A percentile compares a stretch with the other conserved stretches of the same genome.
These are phyloP conservation scores for Cordyceps farinosa DNA, from an alignment of 2,329 filamentous ascomycete genomes.

Conservation along the genomic window DNA sequence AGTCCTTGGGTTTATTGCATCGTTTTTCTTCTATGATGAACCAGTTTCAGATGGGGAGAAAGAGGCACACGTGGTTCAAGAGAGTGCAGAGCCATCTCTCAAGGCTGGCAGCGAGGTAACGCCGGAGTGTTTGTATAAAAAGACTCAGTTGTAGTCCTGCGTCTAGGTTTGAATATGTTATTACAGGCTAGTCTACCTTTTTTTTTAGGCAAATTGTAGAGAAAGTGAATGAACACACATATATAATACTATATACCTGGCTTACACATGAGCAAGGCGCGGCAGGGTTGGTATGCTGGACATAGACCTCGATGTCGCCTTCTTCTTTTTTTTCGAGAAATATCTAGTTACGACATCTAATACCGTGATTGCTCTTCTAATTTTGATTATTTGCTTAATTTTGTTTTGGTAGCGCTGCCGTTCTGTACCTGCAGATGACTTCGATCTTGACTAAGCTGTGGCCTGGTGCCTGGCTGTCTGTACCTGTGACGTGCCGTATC, in stretches of 20 bases:
- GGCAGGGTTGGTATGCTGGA: neutral
- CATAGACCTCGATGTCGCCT: neutral
- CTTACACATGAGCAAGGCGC: no score
- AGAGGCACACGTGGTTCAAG: neutral
- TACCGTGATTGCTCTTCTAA: neutral
- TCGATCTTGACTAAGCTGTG: neutral
- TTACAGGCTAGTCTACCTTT: neutral
- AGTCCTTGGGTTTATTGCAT: neutral
- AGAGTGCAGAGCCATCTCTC: neutral
- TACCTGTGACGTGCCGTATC: slow-evolving; percentile 5
- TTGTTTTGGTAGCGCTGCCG: neutral
- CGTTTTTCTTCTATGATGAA: neutral
- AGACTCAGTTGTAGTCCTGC: neutral
- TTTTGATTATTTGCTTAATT: neutral
- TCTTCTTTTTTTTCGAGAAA: neutral
- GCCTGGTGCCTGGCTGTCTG: neutral
- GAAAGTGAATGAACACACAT: no score
- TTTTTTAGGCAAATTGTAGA: no score
- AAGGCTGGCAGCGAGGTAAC: neutral
- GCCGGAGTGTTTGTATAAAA: neutral
- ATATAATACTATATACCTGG: no score
- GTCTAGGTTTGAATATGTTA: neutral
- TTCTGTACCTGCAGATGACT: neutral
- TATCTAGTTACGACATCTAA: no score
- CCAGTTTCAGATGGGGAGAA: neutral